These are phyloP conservation scores for Aspergillus sp. DNA, from an alignment of 2,329 filamentous ascomycete genomes.

Conservation along the genomic window DNA sequence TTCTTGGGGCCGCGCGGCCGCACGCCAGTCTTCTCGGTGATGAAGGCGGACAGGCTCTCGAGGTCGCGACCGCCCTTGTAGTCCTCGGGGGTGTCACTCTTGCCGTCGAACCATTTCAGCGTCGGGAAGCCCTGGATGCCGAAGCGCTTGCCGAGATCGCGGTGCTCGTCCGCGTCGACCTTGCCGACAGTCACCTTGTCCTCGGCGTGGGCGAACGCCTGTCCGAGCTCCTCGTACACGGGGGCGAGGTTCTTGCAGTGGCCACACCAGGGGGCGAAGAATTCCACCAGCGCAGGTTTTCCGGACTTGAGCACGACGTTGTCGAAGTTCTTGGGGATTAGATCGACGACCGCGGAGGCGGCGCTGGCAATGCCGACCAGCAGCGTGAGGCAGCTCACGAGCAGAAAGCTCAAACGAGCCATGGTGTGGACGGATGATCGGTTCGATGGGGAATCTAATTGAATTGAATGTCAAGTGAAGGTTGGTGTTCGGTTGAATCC, in stretches of 20 bases:
- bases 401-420: constrained; percentile 46
- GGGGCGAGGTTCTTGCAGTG: constrained; percentile 98
- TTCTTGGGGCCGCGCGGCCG: constrained; percentile 66
- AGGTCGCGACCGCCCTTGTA: constrained; percentile 86
- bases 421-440: constrained; percentile 25
- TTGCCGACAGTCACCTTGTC: constrained; percentile 85
- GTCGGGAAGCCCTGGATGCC: constrained; percentile 94
- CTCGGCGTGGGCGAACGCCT: constrained; percentile 69
- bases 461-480: too few species aligned
- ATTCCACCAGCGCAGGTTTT: constrained; percentile 94
- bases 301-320: constrained; percentile 82
- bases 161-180: constrained; percentile 91
- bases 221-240: constrained; percentile 86
- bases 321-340: constrained; percentile 90
- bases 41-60: constrained; percentile 77
- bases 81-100: constrained; percentile 78
- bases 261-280: constrained; percentile 98
- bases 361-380: constrained; percentile 58
- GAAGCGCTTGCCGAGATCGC: constrained; percentile 78
- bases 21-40: constrained; percentile 81
- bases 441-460: background rate
- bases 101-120: constrained; percentile 96
- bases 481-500: background rate
- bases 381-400: constrained; percentile 47
- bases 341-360: constrained; percentile 82